Evolutionary conservation across 805 yeast species (phyloP).

Genomic region (Myxozyma monticola): DNA sequence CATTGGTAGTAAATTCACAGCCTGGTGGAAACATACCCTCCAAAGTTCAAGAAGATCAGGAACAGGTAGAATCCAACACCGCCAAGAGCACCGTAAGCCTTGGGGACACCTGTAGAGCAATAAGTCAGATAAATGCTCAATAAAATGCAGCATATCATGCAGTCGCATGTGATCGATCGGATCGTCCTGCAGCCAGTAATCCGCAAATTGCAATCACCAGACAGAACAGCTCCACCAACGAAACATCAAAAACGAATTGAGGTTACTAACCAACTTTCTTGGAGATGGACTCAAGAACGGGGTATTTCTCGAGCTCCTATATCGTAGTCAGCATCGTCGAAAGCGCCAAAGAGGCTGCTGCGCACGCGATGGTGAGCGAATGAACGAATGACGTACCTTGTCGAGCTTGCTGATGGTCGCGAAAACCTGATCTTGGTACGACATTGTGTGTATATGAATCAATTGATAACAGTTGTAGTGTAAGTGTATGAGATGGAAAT

Average conservation of each 20-base stretch:
- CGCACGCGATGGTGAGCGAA: not conserved
- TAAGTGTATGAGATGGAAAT: not conserved
- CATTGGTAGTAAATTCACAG: constrained; percentile 56
- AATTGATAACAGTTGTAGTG: not conserved
- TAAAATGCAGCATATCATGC: no score
- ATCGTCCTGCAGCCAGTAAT: not conserved
- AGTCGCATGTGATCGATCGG: no score
- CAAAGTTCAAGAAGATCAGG: constrained; percentile 81
- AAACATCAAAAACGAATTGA: not conserved
- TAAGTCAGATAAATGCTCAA: not conserved
- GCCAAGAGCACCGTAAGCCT: constrained; percentile 79
- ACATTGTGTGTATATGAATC: constrained; percentile 23
- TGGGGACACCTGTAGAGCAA: constrained; percentile 51
- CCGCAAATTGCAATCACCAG: not conserved
- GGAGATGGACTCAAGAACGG: constrained; percentile 38
- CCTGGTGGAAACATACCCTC: constrained; percentile 51
- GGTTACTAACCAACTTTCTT: constrained; percentile 34
- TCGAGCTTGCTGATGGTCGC: constrained; percentile 34
- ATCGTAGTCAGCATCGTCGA: not conserved
- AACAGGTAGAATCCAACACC: constrained; percentile 66
- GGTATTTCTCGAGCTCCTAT: constrained; percentile 40
- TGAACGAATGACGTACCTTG: constrained; percentile 26
- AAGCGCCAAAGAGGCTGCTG: not conserved
- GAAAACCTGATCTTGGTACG: constrained; percentile 35
- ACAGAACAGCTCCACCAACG: not conserved